Evolutionary conservation across 495 filamentous ascomycete genomes (phyloP).

Genomic region (Xeromyces bisporus): DNA sequence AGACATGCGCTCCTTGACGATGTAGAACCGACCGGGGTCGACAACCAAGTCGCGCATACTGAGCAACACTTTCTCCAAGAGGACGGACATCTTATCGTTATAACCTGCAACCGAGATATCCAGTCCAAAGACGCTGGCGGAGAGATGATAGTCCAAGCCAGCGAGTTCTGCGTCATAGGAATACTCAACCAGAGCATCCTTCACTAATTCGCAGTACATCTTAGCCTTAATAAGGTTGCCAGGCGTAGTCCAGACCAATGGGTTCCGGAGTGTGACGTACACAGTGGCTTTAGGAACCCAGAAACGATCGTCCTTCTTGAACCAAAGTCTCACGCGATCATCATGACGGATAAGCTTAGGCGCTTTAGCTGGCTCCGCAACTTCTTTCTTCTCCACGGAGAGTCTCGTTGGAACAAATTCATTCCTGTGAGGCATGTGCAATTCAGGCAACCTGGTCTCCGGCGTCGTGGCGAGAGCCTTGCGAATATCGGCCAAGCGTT

Average conservation of each 20-base stretch:
- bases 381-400: constrained; percentile 85
- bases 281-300: constrained; percentile 95
- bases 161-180: constrained; percentile 93
- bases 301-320: constrained; percentile 96
- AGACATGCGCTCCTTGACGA: constrained; percentile 73
- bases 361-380: constrained; percentile 50
- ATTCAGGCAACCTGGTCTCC: constrained; percentile 42
- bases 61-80: constrained; percentile 77
- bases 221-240: constrained; percentile 58
- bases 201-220: constrained; percentile 73
- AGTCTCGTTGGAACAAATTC: constrained; percentile 91
- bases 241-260: constrained; percentile 59
- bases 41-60: constrained; percentile 77
- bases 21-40: constrained; percentile 68
- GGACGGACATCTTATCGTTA: constrained; percentile 85
- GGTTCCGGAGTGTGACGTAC: constrained; percentile 62
- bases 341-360: constrained; percentile 85
- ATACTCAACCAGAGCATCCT: constrained; percentile 84
- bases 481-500: constrained; percentile 53
- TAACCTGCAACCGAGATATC: constrained; percentile 75
- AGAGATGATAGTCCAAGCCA: constrained; percentile 69
- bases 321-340: constrained; percentile 73
- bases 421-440: constrained; percentile 86
- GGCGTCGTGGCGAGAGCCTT: constrained; percentile 40
- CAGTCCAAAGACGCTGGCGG: constrained; percentile 51